A percentile compares a stretch with the other conserved stretches of the same genome.
Conservation (phyloP, 495 filamentous ascomycete genomes). For the Penicillium pancosmium region DNA sequence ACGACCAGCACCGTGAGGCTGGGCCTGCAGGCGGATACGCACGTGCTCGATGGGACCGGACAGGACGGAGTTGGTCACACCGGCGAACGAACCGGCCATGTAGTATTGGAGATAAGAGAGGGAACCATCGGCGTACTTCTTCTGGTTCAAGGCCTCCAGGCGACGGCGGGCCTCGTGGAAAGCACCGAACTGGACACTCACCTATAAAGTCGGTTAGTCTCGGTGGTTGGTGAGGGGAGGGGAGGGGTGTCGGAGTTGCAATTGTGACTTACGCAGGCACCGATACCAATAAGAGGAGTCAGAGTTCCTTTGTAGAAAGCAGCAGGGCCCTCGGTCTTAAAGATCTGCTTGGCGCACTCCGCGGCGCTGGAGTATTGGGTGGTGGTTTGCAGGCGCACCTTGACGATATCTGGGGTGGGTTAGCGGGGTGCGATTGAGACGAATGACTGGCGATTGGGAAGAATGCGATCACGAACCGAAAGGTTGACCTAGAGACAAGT, state of each 20-base stretch:
- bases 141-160: conserved; percentile 74
- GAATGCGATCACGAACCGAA: conserved; percentile 60
- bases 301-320: conserved; percentile 99
- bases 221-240: background rate
- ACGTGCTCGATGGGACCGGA: conserved; percentile 96
- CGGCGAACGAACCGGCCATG: conserved; percentile 86
- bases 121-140: conserved; percentile 48
- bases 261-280: conserved; percentile 73
- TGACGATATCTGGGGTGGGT: conserved; percentile 78
- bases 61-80: conserved; percentile 84
- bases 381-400: conserved; percentile 93
- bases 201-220: conserved; percentile 37
- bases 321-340: conserved; percentile 79
- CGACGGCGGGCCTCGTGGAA: conserved; percentile 90
- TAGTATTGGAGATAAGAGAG: conserved; percentile 87
- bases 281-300: conserved; percentile 94
- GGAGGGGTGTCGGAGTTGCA: too few relatives aligned
- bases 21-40: conserved; percentile 95
- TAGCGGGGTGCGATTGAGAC: conserved; percentile 14
- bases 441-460: conserved; percentile 4
- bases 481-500: conserved; percentile 72
- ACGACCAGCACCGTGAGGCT: conserved; percentile 79
- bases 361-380: conserved; percentile 77
- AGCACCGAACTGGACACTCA: conserved; percentile 95
- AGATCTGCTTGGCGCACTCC: conserved; percentile 79